Conservation (phyloP, 2,329 filamentous ascomycete species). For the Stylonectria norvegica region DNA sequence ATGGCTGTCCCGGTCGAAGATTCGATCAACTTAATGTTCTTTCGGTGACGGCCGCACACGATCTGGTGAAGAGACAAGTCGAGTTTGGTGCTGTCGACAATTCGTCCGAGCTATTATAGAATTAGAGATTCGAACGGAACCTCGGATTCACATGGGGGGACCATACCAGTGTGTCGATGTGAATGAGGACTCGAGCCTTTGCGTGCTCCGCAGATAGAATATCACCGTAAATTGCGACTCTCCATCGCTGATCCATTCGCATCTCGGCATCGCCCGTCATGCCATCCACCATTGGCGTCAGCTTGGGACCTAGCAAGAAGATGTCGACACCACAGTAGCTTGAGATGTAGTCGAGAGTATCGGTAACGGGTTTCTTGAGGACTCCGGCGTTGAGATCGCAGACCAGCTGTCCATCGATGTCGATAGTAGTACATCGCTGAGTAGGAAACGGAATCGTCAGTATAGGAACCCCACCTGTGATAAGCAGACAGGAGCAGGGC, state of each 20-base stretch:
- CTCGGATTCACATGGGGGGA: not conserved
- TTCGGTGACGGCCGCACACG: conserved; percentile 87
- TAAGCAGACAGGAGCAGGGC: conserved; percentile 1
- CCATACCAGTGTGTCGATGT: conserved; percentile 87
- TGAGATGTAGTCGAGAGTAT: conserved; percentile 83
- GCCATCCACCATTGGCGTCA: conserved; percentile 71
- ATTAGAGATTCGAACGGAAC: conserved; percentile 21
- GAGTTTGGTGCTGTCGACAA: conserved; percentile 75
- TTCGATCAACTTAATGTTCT: conserved; percentile 98
- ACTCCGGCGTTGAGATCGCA: conserved; percentile 67
- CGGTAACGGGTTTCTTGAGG: conserved; percentile 71
- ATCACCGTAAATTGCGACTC: conserved; percentile 92
- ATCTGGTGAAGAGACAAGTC: conserved; percentile 87
- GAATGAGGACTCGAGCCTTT: conserved; percentile 91
- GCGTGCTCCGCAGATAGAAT: conserved; percentile 94
- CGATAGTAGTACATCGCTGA: conserved; percentile 92
- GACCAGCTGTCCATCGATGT: conserved; percentile 87
- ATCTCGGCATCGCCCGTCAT: conserved; percentile 77
- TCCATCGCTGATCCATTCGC: conserved; percentile 83
- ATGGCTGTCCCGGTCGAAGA: conserved; percentile 94
- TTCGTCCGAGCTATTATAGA: conserved; percentile 58
- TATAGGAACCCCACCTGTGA: not conserved
- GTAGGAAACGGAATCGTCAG: conserved; percentile 21
- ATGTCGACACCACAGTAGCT: conserved; percentile 92
- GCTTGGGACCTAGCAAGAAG: conserved; percentile 88